These are phyloP conservation scores for Cryptococcus floricola DNA, from an alignment of 1,284 basidiomycete species.

Conservation along the genomic window DNA sequence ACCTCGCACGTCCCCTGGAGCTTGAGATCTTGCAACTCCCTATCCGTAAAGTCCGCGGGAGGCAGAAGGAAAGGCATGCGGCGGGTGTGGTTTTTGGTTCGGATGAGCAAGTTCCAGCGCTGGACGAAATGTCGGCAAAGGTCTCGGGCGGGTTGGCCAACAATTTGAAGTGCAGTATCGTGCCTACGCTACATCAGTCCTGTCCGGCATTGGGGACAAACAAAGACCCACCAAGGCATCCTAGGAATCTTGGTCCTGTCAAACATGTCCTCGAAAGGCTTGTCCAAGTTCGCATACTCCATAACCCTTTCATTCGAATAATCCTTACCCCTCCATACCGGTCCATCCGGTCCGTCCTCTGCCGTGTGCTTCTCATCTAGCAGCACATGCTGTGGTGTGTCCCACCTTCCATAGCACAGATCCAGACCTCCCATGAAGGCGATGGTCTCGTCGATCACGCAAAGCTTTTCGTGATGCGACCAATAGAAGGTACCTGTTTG, in stretches of 20 bases:
- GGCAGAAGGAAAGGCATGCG: slow-evolving; percentile 93
- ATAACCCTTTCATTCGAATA: slow-evolving; percentile 85
- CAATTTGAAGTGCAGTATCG: slow-evolving; percentile 90
- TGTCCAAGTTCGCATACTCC: slow-evolving; percentile 84
- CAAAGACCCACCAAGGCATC: slow-evolving; percentile 80
- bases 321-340: slow-evolving; percentile 70
- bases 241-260: slow-evolving; percentile 81
- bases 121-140: slow-evolving; percentile 93
- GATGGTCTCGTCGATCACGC: slow-evolving; percentile 94
- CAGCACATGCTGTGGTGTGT: slow-evolving; percentile 89
- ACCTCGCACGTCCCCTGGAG: slow-evolving; percentile 95
- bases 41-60: slow-evolving; percentile 83
- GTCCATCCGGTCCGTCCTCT: slow-evolving; percentile 57
- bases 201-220: neutral
- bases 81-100: slow-evolving; percentile 91
- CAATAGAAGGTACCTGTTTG: slow-evolving; percentile 97
- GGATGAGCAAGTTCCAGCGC: slow-evolving; percentile 85
- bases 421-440: slow-evolving; percentile 98
- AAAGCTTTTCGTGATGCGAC: slow-evolving; percentile 98
- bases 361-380: slow-evolving; percentile 68
- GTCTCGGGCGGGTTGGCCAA: slow-evolving; percentile 94
- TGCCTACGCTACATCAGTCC: slow-evolving; percentile 59
- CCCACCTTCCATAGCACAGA: slow-evolving; percentile 91
- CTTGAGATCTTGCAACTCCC: slow-evolving; percentile 73
- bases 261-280: slow-evolving; percentile 92